A percentile compares a stretch with the other conserved stretches of the same genome.
Evolutionary conservation across 1,284 basidiomycete species (phyloP).

Genomic region (Cryptococcus hybrid): DNA sequence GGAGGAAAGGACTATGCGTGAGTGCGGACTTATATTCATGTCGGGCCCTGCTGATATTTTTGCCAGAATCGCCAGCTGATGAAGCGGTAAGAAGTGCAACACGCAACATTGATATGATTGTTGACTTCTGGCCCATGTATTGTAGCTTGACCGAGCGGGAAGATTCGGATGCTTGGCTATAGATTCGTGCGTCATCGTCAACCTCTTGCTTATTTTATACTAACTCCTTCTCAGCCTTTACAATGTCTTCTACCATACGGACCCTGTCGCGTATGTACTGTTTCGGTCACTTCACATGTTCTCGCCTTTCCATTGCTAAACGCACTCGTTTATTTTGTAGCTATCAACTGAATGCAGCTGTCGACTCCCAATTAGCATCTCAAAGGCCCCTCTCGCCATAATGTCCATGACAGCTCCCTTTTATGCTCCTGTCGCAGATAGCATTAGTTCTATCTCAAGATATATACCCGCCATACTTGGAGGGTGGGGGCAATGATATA

Average conservation of each 20-base stretch:
- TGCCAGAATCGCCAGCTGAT: slow-evolving; percentile 49
- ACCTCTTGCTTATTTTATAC: too few relatives aligned
- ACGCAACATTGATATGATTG: neutral
- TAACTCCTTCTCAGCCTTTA: slow-evolving; percentile 30
- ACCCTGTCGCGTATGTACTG: slow-evolving; percentile 51
- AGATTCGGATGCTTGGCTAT: slow-evolving; percentile 57
- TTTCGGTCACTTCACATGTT: slow-evolving; percentile 20
- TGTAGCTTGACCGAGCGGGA: slow-evolving; percentile 52
- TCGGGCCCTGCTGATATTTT: slow-evolving; percentile 1
- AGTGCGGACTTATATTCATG: slow-evolving; percentile 7
- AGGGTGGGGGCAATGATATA: neutral
- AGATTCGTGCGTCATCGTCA: slow-evolving; percentile 42
- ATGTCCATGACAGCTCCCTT: slow-evolving; percentile 51
- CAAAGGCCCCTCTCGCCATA: slow-evolving; percentile 51
- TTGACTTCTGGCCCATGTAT: slow-evolving; percentile 1
- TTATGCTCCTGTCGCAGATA: slow-evolving; percentile 41
- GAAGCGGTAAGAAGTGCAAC: slow-evolving; percentile 44
- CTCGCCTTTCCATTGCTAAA: slow-evolving; percentile 27
- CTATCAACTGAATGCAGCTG: slow-evolving; percentile 47
- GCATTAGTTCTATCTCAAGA: slow-evolving; percentile 29
- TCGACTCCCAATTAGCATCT: slow-evolving; percentile 45
- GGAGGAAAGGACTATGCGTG: slow-evolving; percentile 53
- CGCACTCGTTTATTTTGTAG: slow-evolving; percentile 38
- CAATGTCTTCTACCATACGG: slow-evolving; percentile 57
- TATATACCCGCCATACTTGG: slow-evolving; percentile 37